These are phyloP conservation scores for Didymella pomorum DNA, from an alignment of 2,329 filamentous ascomycete genomes.

Conservation along the genomic window DNA sequence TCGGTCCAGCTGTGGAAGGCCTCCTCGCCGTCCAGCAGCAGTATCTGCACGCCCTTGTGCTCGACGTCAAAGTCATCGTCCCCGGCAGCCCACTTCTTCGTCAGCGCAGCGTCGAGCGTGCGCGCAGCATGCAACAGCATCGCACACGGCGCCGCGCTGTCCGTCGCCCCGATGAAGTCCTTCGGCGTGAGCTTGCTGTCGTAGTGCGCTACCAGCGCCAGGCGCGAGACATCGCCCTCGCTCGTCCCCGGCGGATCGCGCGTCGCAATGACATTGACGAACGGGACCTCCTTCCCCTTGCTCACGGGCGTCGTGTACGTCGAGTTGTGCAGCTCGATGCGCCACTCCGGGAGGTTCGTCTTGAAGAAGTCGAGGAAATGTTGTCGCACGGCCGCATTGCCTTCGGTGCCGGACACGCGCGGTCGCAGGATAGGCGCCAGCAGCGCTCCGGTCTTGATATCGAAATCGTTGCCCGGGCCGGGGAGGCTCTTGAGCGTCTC, in stretches of 20 bases:
- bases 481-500: constrained; percentile 75
- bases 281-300: constrained; percentile 76
- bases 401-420: constrained; percentile 85
- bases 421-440: constrained; percentile 87
- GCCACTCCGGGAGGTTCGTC: constrained; percentile 80
- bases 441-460: constrained; percentile 78
- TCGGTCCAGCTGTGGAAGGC: constrained; percentile 83
- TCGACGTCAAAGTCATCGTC: constrained; percentile 65
- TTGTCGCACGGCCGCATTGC: constrained; percentile 75
- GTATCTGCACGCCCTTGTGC: constrained; percentile 83
- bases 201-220: constrained; percentile 93
- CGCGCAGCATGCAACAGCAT: constrained; percentile 88
- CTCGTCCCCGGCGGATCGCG: constrained; percentile 85
- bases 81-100: constrained; percentile 80
- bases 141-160: constrained; percentile 93
- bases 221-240: constrained; percentile 76
- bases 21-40: constrained; percentile 94
- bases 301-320: constrained; percentile 83
- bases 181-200: constrained; percentile 83
- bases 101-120: constrained; percentile 81
- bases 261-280: constrained; percentile 87
- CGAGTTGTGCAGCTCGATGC: constrained; percentile 84
- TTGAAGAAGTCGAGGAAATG: constrained; percentile 89
- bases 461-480: constrained; percentile 75
- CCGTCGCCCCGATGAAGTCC: constrained; percentile 92